Conservation (phyloP, 1,284 basidiomycete species). For the Peniophora sp. region DNA sequence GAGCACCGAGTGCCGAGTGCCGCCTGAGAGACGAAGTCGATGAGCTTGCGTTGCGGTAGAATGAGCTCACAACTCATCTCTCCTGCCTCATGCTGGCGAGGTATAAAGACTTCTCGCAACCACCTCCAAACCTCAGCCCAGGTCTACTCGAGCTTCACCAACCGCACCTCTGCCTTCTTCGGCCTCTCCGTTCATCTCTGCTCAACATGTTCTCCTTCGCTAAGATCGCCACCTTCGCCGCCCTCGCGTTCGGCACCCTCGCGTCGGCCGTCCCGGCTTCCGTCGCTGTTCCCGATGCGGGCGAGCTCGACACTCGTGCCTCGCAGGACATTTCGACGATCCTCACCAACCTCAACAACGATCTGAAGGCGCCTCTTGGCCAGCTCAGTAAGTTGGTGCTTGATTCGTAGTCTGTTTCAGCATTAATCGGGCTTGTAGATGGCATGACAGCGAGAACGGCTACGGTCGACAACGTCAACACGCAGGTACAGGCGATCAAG, state of each 20-base stretch:
- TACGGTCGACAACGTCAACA: neutral
- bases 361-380: neutral
- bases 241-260: neutral
- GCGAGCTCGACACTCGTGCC: neutral
- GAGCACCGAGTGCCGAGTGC: no score
- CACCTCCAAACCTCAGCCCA: no score
- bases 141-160: no score
- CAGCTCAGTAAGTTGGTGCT: neutral
- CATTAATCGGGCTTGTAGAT: neutral
- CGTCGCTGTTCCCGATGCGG: neutral
- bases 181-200: neutral
- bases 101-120: no score
- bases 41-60: no score
- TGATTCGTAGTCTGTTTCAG: neutral
- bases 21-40: no score
- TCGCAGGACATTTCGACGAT: neutral
- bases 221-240: neutral
- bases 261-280: neutral
- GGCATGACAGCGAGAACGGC: neutral
- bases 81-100: no score
- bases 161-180: no score
- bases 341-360: neutral
- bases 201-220: slow-evolving; percentile 1
- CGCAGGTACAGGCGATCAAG: neutral
- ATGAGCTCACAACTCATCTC: no score